Evolutionary conservation across 2,329 filamentous ascomycete genomes (phyloP).

Genomic region (Trichophyton mentagrophytes): DNA sequence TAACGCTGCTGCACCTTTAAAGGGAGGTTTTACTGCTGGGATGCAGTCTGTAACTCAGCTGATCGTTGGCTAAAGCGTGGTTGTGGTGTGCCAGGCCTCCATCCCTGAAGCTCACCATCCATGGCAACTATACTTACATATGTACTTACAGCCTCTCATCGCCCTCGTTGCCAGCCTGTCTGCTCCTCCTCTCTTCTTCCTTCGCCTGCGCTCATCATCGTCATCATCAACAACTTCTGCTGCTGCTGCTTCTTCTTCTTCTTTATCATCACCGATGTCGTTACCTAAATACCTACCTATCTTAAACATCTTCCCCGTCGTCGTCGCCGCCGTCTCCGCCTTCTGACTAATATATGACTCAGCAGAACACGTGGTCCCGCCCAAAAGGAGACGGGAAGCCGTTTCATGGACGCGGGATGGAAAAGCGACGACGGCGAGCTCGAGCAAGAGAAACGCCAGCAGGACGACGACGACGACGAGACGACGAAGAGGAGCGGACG

Average conservation of each 20-base stretch:
- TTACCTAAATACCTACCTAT: background rate
- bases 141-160: no score
- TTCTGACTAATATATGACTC: background rate
- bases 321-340: background rate
- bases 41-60: background rate
- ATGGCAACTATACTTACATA: background rate
- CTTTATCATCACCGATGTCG: background rate
- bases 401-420: background rate
- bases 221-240: background rate
- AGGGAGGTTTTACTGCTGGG: background rate
- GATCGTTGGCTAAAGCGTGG: background rate
- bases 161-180: no score
- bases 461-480: background rate
- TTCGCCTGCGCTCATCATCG: no score
- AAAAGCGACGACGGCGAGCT: background rate
- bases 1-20: background rate
- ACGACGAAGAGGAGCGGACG: background rate
- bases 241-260: background rate
- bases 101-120: background rate
- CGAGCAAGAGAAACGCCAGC: no score
- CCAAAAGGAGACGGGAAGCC: background rate
- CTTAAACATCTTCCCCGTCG: background rate
- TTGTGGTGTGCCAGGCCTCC: background rate
- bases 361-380: background rate
- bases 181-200: background rate